phyloP scores from a whole-genome alignment of 2,329 filamentous ascomycete species.

The Talaromyces sp. region DNA sequence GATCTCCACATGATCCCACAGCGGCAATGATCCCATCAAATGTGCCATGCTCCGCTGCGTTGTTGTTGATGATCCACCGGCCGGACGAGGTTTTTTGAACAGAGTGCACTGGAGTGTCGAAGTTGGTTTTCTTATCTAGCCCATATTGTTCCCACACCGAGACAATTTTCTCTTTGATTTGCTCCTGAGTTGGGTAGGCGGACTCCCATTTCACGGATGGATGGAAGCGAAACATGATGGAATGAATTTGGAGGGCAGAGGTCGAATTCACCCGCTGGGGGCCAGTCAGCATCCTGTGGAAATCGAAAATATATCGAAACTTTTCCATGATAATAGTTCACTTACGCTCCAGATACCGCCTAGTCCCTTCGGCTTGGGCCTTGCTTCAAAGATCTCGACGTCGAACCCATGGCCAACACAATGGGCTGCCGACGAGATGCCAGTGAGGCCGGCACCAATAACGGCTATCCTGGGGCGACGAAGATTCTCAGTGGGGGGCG shows the following conservation, averaged over 20 bases:
- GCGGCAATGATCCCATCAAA: constrained; percentile 78
- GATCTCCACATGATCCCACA: constrained; percentile 73
- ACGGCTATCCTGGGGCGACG: constrained; percentile 61
- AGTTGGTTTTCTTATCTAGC: constrained; percentile 64
- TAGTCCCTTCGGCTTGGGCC: constrained; percentile 55
- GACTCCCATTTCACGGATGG: constrained; percentile 68
- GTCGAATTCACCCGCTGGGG: constrained; percentile 70
- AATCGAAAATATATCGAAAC: too few species aligned
- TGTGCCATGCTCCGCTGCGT: constrained; percentile 61
- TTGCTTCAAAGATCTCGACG: constrained; percentile 71
- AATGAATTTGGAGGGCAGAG: constrained; percentile 77
- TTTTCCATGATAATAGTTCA: background rate
- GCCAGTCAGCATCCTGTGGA: background rate
- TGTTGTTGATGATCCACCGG: constrained; percentile 72
- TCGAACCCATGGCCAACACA: constrained; percentile 83
- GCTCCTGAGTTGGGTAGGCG: constrained; percentile 71
- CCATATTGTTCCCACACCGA: constrained; percentile 71
- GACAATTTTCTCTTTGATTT: constrained; percentile 68
- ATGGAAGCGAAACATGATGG: constrained; percentile 82
- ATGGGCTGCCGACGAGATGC: constrained; percentile 72
- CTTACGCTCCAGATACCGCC: constrained; percentile 77
- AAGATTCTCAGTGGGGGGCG: constrained; percentile 49
- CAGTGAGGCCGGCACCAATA: constrained; percentile 68
- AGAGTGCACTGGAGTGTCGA: constrained; percentile 63
- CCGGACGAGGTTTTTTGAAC: constrained; percentile 64